These are phyloP conservation scores for Escovopsis sp. DNA, from an alignment of 2,329 filamentous ascomycete genomes.

Conservation along the genomic window DNA sequence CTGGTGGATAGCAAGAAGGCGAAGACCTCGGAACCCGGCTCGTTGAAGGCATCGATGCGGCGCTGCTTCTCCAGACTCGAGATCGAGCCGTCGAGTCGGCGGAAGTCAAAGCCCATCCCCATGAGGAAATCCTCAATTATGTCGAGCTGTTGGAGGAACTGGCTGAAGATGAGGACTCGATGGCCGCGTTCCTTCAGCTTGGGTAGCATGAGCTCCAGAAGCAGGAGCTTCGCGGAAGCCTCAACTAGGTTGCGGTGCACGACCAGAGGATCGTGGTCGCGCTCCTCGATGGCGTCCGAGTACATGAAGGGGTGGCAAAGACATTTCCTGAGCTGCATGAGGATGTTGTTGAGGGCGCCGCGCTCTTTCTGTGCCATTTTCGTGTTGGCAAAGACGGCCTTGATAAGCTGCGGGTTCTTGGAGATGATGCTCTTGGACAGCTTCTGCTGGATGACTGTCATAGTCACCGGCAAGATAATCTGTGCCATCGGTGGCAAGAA, in stretches of 20 bases:
- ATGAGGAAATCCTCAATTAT: constrained; percentile 85
- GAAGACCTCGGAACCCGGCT: constrained; percentile 65
- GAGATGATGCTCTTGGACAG: constrained; percentile 86
- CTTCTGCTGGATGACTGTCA: constrained; percentile 86
- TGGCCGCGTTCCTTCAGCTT: constrained; percentile 76
- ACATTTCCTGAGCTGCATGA: constrained; percentile 89
- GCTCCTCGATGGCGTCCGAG: constrained; percentile 78
- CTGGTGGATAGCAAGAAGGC: constrained; percentile 87
- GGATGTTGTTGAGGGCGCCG: constrained; percentile 77
- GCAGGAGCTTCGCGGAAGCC: constrained; percentile 74
- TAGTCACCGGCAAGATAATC: constrained; percentile 89
- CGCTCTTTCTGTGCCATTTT: constrained; percentile 56
- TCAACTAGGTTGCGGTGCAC: constrained; percentile 74
- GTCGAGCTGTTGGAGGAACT: constrained; percentile 78
- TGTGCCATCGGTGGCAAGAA: constrained; percentile 89
- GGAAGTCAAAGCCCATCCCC: constrained; percentile 55
- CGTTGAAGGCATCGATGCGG: constrained; percentile 87
- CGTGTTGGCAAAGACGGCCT: constrained; percentile 61
- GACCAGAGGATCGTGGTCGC: constrained; percentile 40
- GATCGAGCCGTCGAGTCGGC: constrained; percentile 75
- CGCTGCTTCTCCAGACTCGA: constrained; percentile 79
- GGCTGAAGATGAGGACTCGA: constrained; percentile 86
- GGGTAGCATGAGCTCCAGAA: constrained; percentile 74
- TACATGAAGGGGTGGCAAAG: constrained; percentile 95
- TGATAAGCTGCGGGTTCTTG: constrained; percentile 79